phyloP scores from a whole-genome alignment of 257 asterid species.

The Penstemon davidsonii region DNA sequence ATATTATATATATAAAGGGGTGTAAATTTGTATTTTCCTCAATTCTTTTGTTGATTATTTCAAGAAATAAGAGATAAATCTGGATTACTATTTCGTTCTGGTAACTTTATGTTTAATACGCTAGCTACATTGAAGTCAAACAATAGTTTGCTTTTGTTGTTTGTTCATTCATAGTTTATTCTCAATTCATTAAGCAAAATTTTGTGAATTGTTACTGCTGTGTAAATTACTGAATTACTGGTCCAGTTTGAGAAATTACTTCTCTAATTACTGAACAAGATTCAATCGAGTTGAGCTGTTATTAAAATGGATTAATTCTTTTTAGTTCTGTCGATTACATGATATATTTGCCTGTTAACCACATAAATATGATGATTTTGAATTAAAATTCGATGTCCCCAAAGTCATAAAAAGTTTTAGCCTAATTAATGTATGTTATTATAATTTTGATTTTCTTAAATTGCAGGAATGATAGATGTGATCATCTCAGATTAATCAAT shows the following conservation, averaged over 20 bases:
- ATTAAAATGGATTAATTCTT: no score
- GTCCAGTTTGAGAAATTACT: no score
- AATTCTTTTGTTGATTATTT: background rate
- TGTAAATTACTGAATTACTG: no score
- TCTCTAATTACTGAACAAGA: no score
- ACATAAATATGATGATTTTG: no score
- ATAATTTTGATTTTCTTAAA: background rate
- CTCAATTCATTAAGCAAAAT: background rate
- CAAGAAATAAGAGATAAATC: background rate
- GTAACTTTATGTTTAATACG: background rate
- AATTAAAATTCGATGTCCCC: no score
- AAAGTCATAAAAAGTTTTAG: background rate
- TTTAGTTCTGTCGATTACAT: no score
- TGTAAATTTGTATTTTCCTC: background rate
- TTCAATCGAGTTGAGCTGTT: no score
- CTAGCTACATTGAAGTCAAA: background rate
- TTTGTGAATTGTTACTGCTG: no score
- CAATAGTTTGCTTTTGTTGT: background rate
- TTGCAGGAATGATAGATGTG: constrained; percentile 18
- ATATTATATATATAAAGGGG: background rate
- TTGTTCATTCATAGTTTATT: background rate
- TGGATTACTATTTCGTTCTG: background rate
- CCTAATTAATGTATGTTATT: background rate
- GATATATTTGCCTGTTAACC: no score
- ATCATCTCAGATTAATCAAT: background rate